These are phyloP conservation scores for Parmelia sp. DNA, from an alignment of 495 filamentous ascomycete species.

Conservation along the genomic window DNA sequence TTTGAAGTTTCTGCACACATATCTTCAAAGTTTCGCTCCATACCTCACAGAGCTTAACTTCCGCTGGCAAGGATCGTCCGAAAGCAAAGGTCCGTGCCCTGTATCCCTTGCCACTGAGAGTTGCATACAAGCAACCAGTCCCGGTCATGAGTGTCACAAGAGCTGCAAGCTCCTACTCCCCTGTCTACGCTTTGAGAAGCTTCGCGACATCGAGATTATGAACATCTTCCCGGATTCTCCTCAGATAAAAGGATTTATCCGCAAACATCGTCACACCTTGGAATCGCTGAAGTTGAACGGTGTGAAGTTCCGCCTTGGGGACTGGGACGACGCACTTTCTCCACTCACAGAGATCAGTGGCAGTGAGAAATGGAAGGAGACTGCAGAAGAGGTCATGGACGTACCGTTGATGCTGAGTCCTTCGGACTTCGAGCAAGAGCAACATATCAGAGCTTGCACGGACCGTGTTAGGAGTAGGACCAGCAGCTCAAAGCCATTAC, in stretches of 20 bases:
- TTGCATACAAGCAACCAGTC: conserved; percentile 40
- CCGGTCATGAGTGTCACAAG: conserved; percentile 23
- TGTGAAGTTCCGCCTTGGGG: conserved; percentile 55
- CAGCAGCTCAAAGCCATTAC: conserved; percentile 18
- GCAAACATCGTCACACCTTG: conserved; percentile 54
- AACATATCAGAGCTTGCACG: conserved; percentile 24
- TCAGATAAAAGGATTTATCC: conserved; percentile 57
- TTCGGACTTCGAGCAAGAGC: conserved; percentile 24
- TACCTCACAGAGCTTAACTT: conserved; percentile 58
- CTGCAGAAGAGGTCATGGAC: conserved; percentile 37
- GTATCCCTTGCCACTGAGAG: conserved; percentile 58
- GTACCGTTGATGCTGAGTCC: conserved; percentile 35
- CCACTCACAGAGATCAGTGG: conserved; percentile 55
- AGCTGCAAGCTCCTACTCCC: conserved; percentile 43
- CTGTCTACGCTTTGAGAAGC: conserved; percentile 49
- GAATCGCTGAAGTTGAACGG: conserved; percentile 68
- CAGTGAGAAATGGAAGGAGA: conserved; percentile 45
- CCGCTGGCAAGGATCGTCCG: conserved; percentile 55
- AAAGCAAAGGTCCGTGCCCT: conserved; percentile 55
- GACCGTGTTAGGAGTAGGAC: conserved; percentile 19
- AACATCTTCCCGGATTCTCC: conserved; percentile 61
- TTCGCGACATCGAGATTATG: conserved; percentile 57
- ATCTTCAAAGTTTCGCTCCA: conserved; percentile 58
- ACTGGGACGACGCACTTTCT: conserved; percentile 68
- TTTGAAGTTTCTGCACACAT: conserved; percentile 67